Evolutionary conservation across 108 stramenopile genomes (phyloP).

Genomic region (Pseudonitzschia multistriata): DNA sequence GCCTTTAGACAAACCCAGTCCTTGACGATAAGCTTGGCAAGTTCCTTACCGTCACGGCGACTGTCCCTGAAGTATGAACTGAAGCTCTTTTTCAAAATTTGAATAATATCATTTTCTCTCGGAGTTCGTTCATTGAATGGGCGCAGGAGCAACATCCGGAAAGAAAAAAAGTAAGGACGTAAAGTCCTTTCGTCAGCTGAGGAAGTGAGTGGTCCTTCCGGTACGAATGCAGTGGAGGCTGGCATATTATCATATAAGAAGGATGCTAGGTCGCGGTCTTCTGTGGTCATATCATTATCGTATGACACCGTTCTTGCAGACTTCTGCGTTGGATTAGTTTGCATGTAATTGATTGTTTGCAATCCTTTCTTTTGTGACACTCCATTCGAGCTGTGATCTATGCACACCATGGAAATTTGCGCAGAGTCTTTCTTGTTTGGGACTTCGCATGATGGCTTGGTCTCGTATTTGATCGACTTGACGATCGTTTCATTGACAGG

Average conservation of each 20-base stretch:
- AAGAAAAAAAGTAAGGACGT: slow-evolving; percentile 49
- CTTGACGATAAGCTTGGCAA: slow-evolving; percentile 47
- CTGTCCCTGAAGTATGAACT: slow-evolving; percentile 44
- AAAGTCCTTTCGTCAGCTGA: slow-evolving; percentile 16
- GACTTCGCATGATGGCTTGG: background rate
- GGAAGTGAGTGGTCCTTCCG: slow-evolving; percentile 23
- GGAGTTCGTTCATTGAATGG: slow-evolving; percentile 44
- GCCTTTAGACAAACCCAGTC: slow-evolving; percentile 51
- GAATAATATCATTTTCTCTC: slow-evolving; percentile 53
- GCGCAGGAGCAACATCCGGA: slow-evolving; percentile 64
- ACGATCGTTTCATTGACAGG: background rate
- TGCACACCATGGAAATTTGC: background rate
- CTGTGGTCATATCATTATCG: slow-evolving; percentile 10
- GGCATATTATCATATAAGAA: slow-evolving; percentile 72
- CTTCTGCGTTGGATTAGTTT: background rate
- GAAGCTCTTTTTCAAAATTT: slow-evolving; percentile 59
- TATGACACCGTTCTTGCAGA: background rate
- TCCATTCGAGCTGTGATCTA: background rate
- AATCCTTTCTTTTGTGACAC: background rate
- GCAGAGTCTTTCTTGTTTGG: background rate
- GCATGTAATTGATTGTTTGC: slow-evolving; percentile 4
- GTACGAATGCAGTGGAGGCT: background rate
- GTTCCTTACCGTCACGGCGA: slow-evolving; percentile 36
- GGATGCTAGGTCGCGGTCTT: slow-evolving; percentile 57
- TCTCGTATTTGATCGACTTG: background rate